Evolutionary conservation across 2,329 filamentous ascomycete genomes (phyloP), one percentile per base, ranked within the genome.

Genomic region (Trichoderma sp.): DNA sequence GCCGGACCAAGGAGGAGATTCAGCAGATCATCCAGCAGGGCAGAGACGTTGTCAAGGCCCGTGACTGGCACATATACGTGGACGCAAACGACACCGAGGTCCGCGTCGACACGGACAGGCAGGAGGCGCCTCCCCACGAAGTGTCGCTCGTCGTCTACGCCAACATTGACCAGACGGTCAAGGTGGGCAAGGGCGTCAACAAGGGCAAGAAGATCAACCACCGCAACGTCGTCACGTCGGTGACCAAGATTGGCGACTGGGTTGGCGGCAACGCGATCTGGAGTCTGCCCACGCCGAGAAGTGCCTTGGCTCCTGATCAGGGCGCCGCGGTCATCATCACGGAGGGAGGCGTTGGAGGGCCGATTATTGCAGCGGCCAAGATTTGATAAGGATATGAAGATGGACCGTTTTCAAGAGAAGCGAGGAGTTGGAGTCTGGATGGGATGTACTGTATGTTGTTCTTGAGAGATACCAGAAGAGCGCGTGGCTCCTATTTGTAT

Each of bases 151-250:
- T 62, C 26, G 12, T 62, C 48, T 62, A 62, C 3, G 24, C 59
- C 12, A 30, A 41, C 41, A 54, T 17, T 4, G 59, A 62, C n/a
- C 59, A 62, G 39, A 28, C n/a, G 24, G 26, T 62, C 59, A 62
- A 62, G 59, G 39, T 45, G 5, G 26, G 48, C 39, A 62, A 62
- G 39, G 59, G 59, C 7, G n/a, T 54, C 12, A 62, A 62, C 24
- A 62, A 62, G 7, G 59, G 59, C 59, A 62, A 62, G 59, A 62
- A 62, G 59, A 62, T 62, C 21, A 52, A 52, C 39, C 59, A 62
- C 59, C 59, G 59, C 48, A 62, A 62, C 19, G 24, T 62, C 26
- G 59, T 62, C 5, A 52, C 50, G 1, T 62, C 59, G 2, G 48
- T 62, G 12, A 62, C 59, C 24, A 62, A 62, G 48, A 62, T 62